These are phyloP conservation scores for Dendrocalamus latiflorus DNA, from an alignment of 202 grass and related monocot genomes.

Conservation along the genomic window DNA sequence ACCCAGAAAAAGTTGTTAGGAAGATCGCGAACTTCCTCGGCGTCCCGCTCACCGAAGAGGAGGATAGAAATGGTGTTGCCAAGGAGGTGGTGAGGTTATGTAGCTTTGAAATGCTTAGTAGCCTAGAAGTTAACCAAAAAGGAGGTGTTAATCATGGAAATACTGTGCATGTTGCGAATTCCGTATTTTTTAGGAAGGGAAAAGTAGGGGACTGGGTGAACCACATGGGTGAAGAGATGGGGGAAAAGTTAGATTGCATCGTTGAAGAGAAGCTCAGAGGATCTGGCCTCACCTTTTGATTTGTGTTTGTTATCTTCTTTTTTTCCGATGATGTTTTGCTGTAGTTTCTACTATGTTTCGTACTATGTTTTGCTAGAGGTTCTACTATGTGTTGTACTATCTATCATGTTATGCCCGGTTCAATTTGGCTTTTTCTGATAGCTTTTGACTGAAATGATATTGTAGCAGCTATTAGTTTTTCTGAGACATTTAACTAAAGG, in stretches of 20 bases:
- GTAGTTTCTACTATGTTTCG: too few relatives aligned
- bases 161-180: not conserved
- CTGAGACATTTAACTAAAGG: too few relatives aligned
- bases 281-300: not conserved
- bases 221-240: slow-evolving; percentile 15
- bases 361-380: too few relatives aligned
- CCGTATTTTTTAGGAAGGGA: not conserved
- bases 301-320: not conserved
- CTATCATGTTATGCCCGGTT: too few relatives aligned
- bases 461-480: too few relatives aligned
- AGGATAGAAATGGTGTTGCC: not conserved
- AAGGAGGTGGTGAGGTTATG: not conserved
- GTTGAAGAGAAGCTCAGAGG: not conserved
- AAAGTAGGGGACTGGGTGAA: slow-evolving; percentile 24
- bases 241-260: not conserved
- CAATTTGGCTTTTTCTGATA: too few relatives aligned
- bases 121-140: not conserved
- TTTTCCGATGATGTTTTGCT: too few relatives aligned
- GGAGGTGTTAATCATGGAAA: not conserved
- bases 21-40: slow-evolving; percentile 4
- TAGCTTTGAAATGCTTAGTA: not conserved
- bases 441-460: too few relatives aligned
- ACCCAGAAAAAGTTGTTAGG: not conserved
- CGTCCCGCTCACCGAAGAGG: not conserved
- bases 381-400: too few relatives aligned